A percentile compares a stretch with the other conserved stretches of the same genome.
Conservation (phyloP, 208 protist species). For the Histomonas meleagridis region DNA sequence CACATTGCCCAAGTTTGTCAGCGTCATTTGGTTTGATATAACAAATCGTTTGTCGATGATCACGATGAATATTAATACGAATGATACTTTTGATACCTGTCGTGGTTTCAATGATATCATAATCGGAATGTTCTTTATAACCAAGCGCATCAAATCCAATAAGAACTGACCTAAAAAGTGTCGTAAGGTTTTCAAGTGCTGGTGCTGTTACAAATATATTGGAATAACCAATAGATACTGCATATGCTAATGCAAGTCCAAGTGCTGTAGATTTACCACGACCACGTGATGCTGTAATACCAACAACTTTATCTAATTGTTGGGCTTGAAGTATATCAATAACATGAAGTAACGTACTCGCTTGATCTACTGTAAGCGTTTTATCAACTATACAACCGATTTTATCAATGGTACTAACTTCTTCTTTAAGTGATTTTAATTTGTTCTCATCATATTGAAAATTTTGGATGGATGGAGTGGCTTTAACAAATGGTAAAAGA, state of each 20-base stretch:
- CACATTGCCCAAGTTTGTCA: slow-evolving; percentile 39
- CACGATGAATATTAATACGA: slow-evolving; percentile 79
- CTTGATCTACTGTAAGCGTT: slow-evolving; percentile 78
- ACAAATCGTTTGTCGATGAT: slow-evolving; percentile 91
- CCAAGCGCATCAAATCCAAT: slow-evolving; percentile 74
- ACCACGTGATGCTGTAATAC: slow-evolving; percentile 83
- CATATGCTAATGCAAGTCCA: slow-evolving; percentile 77
- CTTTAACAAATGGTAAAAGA: slow-evolving; percentile 60
- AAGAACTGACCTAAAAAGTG: slow-evolving; percentile 96
- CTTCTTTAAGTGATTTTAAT: neutral
- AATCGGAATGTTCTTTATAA: slow-evolving; percentile 82
- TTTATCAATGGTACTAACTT: neutral
- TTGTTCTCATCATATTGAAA: neutral
- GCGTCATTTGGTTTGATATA: slow-evolving; percentile 71
- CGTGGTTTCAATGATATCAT: slow-evolving; percentile 66
- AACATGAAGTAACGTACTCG: slow-evolving; percentile 82
- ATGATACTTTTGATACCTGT: slow-evolving; percentile 83
- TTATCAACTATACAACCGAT: slow-evolving; percentile 73
- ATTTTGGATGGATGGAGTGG: slow-evolving; percentile 3
- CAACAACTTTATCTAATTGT: slow-evolving; percentile 77
- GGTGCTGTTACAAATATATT: slow-evolving; percentile 98
- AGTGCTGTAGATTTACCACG: slow-evolving; percentile 87
- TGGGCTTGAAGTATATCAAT: slow-evolving; percentile 90
- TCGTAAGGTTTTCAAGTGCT: slow-evolving; percentile 67
- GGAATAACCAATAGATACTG: slow-evolving; percentile 86